These are phyloP conservation scores for Polyplosphaeria fusca DNA, from an alignment of 495 filamentous ascomycete species.

Conservation along the genomic window DNA sequence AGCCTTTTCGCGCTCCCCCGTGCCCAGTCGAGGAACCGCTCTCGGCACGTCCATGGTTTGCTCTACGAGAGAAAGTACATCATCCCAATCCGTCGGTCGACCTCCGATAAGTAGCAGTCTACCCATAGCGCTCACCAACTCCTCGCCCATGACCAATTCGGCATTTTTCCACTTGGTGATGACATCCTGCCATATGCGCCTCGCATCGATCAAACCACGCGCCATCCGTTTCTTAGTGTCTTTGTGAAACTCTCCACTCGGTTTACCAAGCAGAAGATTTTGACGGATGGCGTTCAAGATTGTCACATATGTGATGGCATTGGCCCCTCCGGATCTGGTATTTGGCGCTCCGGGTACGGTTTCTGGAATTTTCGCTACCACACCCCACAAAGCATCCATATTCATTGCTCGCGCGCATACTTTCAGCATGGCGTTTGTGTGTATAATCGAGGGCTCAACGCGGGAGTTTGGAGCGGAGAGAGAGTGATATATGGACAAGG, in stretches of 20 bases:
- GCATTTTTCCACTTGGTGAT: slow-evolving; percentile 67
- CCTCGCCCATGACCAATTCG: slow-evolving; percentile 66
- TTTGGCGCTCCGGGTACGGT: slow-evolving; percentile 60
- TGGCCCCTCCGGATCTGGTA: too few species aligned
- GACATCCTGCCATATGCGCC: slow-evolving; percentile 77
- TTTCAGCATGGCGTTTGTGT: slow-evolving; percentile 80
- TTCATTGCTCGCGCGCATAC: slow-evolving; percentile 69
- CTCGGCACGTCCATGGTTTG: slow-evolving; percentile 72
- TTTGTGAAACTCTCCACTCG: slow-evolving; percentile 41
- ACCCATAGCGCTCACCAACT: slow-evolving; percentile 73
- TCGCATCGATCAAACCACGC: slow-evolving; percentile 54
- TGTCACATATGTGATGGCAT: slow-evolving; percentile 65
- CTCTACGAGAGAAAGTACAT: slow-evolving; percentile 67
- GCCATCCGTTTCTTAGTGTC: slow-evolving; percentile 34
- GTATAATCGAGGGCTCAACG: slow-evolving; percentile 67
- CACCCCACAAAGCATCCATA: slow-evolving; percentile 69
- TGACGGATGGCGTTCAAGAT: slow-evolving; percentile 69
- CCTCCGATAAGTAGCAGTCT: slow-evolving; percentile 60
- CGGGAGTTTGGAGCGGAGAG: slow-evolving; percentile 57
- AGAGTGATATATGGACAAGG: slow-evolving; percentile 67
- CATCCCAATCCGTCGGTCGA: slow-evolving; percentile 59
- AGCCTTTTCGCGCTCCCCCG: slow-evolving; percentile 19
- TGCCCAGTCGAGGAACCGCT: slow-evolving; percentile 41
- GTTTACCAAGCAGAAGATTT: slow-evolving; percentile 37
- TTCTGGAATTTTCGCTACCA: slow-evolving; percentile 63